A percentile compares a stretch with the other conserved stretches of the same genome.
phyloP scores from a whole-genome alignment of 2,329 filamentous ascomycete genomes.

The Pestalotiopsis sp. region DNA sequence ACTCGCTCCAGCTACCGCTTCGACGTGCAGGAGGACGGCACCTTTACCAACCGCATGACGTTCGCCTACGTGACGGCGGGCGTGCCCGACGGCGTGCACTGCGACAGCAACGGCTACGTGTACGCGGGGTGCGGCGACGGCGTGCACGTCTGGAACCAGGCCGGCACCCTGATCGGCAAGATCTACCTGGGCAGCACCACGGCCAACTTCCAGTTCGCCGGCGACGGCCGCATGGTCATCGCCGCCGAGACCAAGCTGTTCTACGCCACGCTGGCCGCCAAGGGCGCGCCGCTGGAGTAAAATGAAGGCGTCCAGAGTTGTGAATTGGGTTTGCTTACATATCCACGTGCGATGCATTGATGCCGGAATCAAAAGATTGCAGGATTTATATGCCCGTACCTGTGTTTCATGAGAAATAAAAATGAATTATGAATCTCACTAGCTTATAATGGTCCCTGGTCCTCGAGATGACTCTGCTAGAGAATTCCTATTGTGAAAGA shows the following conservation, averaged over 20 bases:
- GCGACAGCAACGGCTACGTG: slow-evolving; percentile 57
- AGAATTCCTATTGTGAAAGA: neutral
- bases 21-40: slow-evolving; percentile 47
- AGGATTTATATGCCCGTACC: neutral
- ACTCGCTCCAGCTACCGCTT: slow-evolving; percentile 45
- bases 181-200: slow-evolving; percentile 51
- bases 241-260: slow-evolving; percentile 44
- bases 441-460: neutral
- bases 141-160: slow-evolving; percentile 51
- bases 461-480: neutral
- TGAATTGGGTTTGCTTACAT: too few species aligned
- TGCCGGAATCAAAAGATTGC: neutral
- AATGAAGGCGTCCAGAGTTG: too few species aligned
- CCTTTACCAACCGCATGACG: slow-evolving; percentile 48
- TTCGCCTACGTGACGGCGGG: slow-evolving; percentile 60
- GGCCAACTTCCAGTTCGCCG: slow-evolving; percentile 54
- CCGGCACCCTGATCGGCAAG: slow-evolving; percentile 56
- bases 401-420: neutral
- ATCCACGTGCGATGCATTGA: too few species aligned
- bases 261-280: slow-evolving; percentile 36
- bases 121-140: slow-evolving; percentile 56
- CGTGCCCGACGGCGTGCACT: slow-evolving; percentile 64
- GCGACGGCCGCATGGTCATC: slow-evolving; percentile 43
- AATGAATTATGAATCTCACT: neutral
- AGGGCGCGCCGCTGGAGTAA: neutral